A percentile compares a stretch with the other conserved stretches of the same genome.
Evolutionary conservation across 208 protist species (phyloP).

Genomic region (Herpetomonas samuelpessoai): DNA sequence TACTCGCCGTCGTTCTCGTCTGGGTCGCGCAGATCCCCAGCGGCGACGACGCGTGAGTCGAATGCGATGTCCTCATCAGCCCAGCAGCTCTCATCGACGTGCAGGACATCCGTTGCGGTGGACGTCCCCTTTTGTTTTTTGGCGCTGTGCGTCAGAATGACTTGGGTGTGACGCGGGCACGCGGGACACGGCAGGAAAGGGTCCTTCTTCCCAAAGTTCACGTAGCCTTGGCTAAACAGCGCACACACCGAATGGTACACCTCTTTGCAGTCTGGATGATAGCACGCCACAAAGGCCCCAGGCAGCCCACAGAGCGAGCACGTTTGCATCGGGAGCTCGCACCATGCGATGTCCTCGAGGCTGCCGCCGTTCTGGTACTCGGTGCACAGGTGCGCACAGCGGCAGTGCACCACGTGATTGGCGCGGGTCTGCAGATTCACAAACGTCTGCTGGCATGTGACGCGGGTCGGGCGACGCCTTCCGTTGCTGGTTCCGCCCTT

Average conservation of each 20-base stretch:
- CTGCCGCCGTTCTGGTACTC: constrained; percentile 64
- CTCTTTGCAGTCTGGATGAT: constrained; percentile 84
- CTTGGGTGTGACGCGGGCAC: constrained; percentile 80
- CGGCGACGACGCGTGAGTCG: constrained; percentile 76
- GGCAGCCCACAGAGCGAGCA: constrained; percentile 66
- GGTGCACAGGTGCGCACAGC: constrained; percentile 79
- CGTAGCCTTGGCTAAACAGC: constrained; percentile 75
- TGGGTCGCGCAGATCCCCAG: constrained; percentile 76
- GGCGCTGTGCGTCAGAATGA: constrained; percentile 19
- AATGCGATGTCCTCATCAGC: constrained; percentile 76
- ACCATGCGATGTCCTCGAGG: constrained; percentile 72
- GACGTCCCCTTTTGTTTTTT: constrained; percentile 8
- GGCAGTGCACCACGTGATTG: constrained; percentile 74
- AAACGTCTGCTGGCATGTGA: constrained; percentile 59
- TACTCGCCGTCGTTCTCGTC: constrained; percentile 71
- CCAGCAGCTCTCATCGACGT: constrained; percentile 63
- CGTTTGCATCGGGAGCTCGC: constrained; percentile 47
- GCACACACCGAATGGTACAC: constrained; percentile 81
- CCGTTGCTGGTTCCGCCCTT: constrained; percentile 13
- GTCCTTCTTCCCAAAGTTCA: constrained; percentile 87
- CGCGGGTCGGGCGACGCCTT: constrained; percentile 20
- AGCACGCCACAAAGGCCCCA: constrained; percentile 74
- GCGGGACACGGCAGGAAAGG: constrained; percentile 76
- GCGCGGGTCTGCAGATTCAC: constrained; percentile 49
- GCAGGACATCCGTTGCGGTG: constrained; percentile 22